Percentiles rank a stretch among this genome's conserved stretches.
These are phyloP conservation scores for Zasmidium cellare DNA, from an alignment of 2,329 filamentous ascomycete genomes.

Conservation along the genomic window DNA sequence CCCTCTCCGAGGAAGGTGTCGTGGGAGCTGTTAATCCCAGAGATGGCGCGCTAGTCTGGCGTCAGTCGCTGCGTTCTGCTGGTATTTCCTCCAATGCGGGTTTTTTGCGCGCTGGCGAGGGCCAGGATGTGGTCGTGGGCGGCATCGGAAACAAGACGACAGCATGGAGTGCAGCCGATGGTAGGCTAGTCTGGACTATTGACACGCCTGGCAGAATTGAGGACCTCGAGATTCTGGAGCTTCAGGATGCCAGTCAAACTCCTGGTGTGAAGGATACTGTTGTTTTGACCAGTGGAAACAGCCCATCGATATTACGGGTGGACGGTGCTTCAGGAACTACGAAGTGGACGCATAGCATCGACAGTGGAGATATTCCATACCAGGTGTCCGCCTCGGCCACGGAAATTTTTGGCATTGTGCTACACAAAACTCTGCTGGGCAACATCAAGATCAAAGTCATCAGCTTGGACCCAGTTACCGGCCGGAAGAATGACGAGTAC, in stretches of 20 bases:
- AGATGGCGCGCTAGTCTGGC: conserved; percentile 82
- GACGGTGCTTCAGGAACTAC: conserved; percentile 70
- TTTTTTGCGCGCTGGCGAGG: conserved; percentile 71
- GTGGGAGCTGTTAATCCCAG: conserved; percentile 87
- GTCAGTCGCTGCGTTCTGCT: conserved; percentile 66
- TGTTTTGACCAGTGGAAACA: conserved; percentile 62
- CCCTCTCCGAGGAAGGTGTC: conserved; percentile 78
- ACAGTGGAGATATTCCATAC: conserved; percentile 68
- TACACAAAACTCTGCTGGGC: conserved; percentile 65
- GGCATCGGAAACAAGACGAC: conserved; percentile 70
- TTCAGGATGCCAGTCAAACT: conserved; percentile 54
- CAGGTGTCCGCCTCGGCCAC: conserved; percentile 71
- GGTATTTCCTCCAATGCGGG: conserved; percentile 29
- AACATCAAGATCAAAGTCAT: conserved; percentile 77
- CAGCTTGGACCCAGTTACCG: conserved; percentile 70
- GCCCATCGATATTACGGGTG: conserved; percentile 66
- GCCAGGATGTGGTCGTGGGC: conserved; percentile 74
- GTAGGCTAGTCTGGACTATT: conserved; percentile 74
- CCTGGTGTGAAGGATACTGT: conserved; percentile 65
- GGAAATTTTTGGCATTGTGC: conserved; percentile 72
- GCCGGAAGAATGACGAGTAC: conserved; percentile 70
- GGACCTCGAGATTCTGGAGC: conserved; percentile 76
- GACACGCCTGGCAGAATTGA: conserved; percentile 58
- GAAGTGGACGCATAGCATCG: conserved; percentile 72
- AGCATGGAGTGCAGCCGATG: conserved; percentile 81